Base-by-base conservation (phyloP, 108 stramenopile species). In the Fistulifera pelliculosa region DNA sequence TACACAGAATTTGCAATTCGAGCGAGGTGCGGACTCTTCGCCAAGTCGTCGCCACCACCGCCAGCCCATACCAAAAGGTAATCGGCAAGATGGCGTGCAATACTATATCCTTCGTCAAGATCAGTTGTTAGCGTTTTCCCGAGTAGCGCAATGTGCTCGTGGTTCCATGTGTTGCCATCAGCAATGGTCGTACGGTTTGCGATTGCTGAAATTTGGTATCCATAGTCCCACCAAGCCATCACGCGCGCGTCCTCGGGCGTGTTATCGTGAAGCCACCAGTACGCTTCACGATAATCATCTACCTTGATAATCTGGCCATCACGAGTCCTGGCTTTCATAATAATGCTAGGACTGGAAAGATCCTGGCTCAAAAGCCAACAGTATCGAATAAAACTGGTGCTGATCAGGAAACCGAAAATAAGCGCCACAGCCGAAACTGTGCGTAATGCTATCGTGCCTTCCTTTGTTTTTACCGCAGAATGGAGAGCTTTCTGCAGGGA, bases 101-200 rank as follows among this genome's bases (percentile, higher is more conserved):
- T 97, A 60, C 86, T 72, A 69, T 96, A 92, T 1, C 92, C 95
- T 60, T 93, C 84, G 45, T 93, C 81, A 43, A 91, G 87, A 38
- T 66, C 60, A 1, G 91, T 66, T n/a, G 96, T 93, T 47, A 99
- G 64, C 11, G 78, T 71, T 58, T 90, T 87, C 0, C 95, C 98
- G 7, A 99, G 77, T 6, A 96, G 86, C n/a, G 98, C 96, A 75
- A 99, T 97, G 69, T 99, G 98, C 59, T 95, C 94, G 54, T 97
- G 95, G 72, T 97, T 97, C 96, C 96, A 99, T 48, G 96, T 97
- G 71, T 99, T 99, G 26, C 95, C 95, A 76, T 99, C 98, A 2
- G 95, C 96, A 53, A 97, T 71, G 10, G 94, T 96, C 2, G 98
- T 99, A 1, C 96, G 85, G 68, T 97, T 96, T 45, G 87, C 83